Conservation (phyloP, 2,329 filamentous ascomycete genomes). For the Aspergillus ustus region DNA sequence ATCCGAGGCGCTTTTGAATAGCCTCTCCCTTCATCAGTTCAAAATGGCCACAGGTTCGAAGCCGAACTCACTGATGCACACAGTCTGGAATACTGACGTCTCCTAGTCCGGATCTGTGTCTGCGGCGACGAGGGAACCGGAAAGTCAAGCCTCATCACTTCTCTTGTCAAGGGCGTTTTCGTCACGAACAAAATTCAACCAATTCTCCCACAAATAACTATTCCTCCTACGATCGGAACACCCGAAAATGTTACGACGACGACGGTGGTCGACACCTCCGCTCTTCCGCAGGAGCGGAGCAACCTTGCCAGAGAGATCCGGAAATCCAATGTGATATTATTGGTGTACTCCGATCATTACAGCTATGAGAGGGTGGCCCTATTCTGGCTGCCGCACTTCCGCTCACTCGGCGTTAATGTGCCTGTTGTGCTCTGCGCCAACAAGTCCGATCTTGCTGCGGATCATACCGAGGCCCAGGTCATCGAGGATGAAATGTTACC, state of each 20-base stretch:
- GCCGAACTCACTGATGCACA: background rate
- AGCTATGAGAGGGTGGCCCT: conserved; percentile 96
- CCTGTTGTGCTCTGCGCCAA: conserved; percentile 96
- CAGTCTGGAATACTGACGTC: conserved; percentile 6
- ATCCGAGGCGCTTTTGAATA: background rate
- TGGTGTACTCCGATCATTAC: conserved; percentile 98
- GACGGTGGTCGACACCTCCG: conserved; percentile 90
- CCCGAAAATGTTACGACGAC: conserved; percentile 97
- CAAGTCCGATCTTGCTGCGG: conserved; percentile 85
- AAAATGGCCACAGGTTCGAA: conserved; percentile 33
- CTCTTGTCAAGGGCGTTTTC: conserved; percentile 95
- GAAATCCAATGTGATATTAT: conserved; percentile 93
- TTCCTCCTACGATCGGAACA: conserved; percentile 88
- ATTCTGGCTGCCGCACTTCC: conserved; percentile 98
- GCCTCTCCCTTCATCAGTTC: conserved; percentile 7
- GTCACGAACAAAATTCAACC: conserved; percentile 94
- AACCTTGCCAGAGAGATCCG: conserved; percentile 91
- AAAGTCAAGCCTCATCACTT: conserved; percentile 91
- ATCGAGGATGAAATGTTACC: conserved; percentile 97
- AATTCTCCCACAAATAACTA: conserved; percentile 91
- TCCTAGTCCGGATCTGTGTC: conserved; percentile 83
- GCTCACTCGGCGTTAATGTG: conserved; percentile 96
- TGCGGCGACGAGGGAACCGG: conserved; percentile 96
- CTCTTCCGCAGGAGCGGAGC: conserved; percentile 88
- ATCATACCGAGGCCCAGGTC: conserved; percentile 78